A percentile compares a stretch with the other conserved stretches of the same genome.
Conservation (phyloP, 805 yeast genomes). For the Candida corydali region DNA sequence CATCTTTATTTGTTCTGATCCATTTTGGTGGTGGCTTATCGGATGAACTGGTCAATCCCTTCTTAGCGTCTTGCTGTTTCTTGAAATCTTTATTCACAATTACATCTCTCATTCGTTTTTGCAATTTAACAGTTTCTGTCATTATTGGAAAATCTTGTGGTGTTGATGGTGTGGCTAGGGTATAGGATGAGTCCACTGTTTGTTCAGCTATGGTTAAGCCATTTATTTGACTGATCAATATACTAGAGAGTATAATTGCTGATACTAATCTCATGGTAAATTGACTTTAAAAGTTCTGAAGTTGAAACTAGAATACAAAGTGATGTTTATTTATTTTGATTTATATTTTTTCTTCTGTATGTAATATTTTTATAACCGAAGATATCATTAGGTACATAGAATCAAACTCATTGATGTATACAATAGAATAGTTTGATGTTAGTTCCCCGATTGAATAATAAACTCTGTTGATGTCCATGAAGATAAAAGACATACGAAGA, state of each 20-base stretch:
- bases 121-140: not conserved
- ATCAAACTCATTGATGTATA: too few relatives aligned
- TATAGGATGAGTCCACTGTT: not conserved
- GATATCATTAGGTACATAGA: not conserved
- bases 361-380: slow-evolving; percentile 1
- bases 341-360: not conserved
- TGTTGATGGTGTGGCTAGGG: not conserved
- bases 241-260: not conserved
- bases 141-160: not conserved
- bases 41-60: slow-evolving; percentile 7
- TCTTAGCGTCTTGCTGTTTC: slow-evolving; percentile 18
- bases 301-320: too few relatives aligned
- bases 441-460: slow-evolving; percentile 17
- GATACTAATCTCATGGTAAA: slow-evolving; percentile 6
- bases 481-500: slow-evolving; percentile 7
- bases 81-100: slow-evolving; percentile 27
- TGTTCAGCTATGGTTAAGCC: slow-evolving; percentile 1
- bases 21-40: slow-evolving; percentile 43
- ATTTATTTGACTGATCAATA: not conserved
- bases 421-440: slow-evolving; percentile 14
- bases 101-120: slow-evolving; percentile 21
- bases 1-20: slow-evolving; percentile 64
- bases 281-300: too few relatives aligned
- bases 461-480: slow-evolving; percentile 13
- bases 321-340: slow-evolving; percentile 1